phyloP scores from a whole-genome alignment of 164 flowering plant genomes.

The Cinnamomum chago region DNA sequence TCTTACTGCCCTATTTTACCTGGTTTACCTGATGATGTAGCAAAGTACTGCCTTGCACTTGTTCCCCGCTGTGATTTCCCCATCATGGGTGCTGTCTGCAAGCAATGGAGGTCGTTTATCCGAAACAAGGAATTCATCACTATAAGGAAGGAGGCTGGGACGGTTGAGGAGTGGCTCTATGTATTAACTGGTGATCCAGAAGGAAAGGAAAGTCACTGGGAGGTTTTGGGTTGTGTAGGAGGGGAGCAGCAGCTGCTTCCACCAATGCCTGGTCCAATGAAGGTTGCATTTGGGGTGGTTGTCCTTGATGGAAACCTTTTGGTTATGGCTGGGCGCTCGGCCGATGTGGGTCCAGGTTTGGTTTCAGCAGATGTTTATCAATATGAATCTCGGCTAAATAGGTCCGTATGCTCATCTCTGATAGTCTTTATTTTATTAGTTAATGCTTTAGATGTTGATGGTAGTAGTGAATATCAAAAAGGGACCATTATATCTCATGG shows the following conservation, averaged over 20 bases:
- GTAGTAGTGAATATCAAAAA: neutral
- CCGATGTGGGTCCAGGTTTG: conserved; percentile 33
- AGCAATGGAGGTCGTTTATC: conserved; percentile 72
- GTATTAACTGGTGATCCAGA: conserved; percentile 52
- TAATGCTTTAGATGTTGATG: neutral
- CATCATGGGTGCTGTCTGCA: conserved; percentile 74
- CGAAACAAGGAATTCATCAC: conserved; percentile 73
- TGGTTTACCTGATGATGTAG: conserved; percentile 93
- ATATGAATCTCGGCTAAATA: conserved; percentile 87
- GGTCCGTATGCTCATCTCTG: conserved; percentile 33
- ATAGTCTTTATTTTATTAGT: neutral
- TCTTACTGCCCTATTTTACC: conserved; percentile 55
- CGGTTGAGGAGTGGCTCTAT: conserved; percentile 90
- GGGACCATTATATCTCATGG: neutral
- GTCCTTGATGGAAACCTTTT: conserved; percentile 83
- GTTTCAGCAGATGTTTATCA: conserved; percentile 77
- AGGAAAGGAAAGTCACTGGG: conserved; percentile 80
- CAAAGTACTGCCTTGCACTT: conserved; percentile 84
- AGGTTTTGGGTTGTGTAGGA: conserved; percentile 65
- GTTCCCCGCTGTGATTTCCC: conserved; percentile 79
- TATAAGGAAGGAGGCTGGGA: conserved; percentile 66
- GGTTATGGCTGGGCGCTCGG: conserved; percentile 67
- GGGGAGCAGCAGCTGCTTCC: conserved; percentile 45
- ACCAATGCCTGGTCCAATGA: conserved; percentile 76
- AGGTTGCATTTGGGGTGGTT: conserved; percentile 66